phyloP scores from a whole-genome alignment of 2,329 filamentous ascomycete genomes.

The Nakataea oryzae region DNA sequence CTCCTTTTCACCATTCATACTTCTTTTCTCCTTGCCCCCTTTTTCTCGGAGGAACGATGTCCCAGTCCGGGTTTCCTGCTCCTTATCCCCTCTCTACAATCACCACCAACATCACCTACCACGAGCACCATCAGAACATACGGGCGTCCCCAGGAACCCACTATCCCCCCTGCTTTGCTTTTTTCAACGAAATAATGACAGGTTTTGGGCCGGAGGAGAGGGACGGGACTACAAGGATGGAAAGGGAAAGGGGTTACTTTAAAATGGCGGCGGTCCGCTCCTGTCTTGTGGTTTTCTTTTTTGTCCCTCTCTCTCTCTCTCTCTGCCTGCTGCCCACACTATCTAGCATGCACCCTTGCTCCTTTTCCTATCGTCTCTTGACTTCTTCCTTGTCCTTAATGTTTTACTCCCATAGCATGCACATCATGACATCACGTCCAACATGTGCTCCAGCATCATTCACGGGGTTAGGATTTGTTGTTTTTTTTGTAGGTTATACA shows the following conservation, averaged over 20 bases:
- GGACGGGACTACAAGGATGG: background rate
- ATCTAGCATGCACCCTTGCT: too few species aligned
- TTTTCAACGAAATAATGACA: background rate
- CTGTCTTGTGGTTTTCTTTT: background rate
- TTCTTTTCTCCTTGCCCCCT: background rate
- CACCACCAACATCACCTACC: background rate
- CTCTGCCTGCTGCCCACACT: too few species aligned
- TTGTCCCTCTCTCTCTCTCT: too few species aligned
- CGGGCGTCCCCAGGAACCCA: too few species aligned
- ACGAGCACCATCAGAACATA: background rate
- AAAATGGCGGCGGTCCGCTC: background rate
- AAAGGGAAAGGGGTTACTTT: background rate
- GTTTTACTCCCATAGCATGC: background rate
- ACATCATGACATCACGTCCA: background rate
- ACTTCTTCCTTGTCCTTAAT: slow-evolving; percentile 6
- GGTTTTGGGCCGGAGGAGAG: background rate
- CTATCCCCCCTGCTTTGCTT: too few species aligned
- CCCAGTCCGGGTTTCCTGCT: background rate
- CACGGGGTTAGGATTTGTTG: background rate
- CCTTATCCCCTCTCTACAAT: background rate
- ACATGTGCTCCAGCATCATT: background rate
- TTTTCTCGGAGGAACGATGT: background rate
- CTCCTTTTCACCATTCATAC: background rate
- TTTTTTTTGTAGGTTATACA: background rate
- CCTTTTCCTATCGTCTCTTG: slow-evolving; percentile 8